These are phyloP conservation scores for Neurospora sp. DNA, from an alignment of 495 filamentous ascomycete species.

Conservation along the genomic window DNA sequence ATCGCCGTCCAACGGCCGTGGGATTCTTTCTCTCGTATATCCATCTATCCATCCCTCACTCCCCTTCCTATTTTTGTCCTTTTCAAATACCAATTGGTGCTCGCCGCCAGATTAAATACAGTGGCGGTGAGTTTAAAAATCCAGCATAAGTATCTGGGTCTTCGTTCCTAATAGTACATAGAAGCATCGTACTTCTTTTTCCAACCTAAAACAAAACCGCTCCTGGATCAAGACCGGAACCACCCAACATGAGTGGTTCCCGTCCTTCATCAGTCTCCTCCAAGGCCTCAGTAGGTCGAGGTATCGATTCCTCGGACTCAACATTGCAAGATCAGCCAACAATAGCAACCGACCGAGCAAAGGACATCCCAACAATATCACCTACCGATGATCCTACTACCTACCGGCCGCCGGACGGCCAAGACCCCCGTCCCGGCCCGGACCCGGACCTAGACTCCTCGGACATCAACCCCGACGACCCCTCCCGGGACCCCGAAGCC, in stretches of 20 bases:
- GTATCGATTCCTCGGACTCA: background rate
- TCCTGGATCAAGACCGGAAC: background rate
- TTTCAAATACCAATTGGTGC: background rate
- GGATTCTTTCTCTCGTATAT: background rate
- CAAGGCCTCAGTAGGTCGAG: background rate
- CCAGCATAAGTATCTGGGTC: background rate
- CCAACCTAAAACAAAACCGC: background rate
- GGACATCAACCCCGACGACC: background rate
- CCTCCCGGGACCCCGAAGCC: constrained; percentile 10
- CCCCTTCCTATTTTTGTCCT: background rate
- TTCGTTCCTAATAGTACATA: no score
- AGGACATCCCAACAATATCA: background rate
- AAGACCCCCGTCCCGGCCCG: background rate
- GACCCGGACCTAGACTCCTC: background rate
- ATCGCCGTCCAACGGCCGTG: background rate
- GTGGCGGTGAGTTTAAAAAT: background rate
- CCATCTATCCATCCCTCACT: background rate
- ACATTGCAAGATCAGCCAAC: background rate
- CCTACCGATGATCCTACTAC: background rate
- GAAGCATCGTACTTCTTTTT: no score
- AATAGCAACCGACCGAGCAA: background rate
- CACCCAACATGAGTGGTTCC: background rate
- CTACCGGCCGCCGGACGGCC: background rate
- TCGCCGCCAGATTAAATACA: background rate
- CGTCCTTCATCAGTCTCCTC: background rate